Evolutionary conservation across 441 rosid species (phyloP).

Genomic region (Populus hybrid): DNA sequence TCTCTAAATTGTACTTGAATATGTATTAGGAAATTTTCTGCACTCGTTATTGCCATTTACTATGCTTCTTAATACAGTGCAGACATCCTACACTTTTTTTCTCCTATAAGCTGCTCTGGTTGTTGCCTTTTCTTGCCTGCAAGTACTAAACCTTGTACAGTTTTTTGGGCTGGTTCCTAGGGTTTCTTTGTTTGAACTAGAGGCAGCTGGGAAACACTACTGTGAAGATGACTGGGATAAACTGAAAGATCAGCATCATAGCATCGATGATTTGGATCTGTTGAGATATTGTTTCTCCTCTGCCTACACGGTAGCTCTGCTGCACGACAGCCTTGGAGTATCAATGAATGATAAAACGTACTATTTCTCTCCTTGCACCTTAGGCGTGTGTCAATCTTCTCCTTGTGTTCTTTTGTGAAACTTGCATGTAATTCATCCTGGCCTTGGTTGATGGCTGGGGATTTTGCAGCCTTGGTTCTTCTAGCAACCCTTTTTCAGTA

Average conservation of each 20-base stretch:
- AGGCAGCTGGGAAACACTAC: conserved; percentile 37
- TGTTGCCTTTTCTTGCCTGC: neutral
- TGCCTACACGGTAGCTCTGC: conserved; percentile 49
- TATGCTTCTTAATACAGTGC: neutral
- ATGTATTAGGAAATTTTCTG: neutral
- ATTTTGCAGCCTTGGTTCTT: neutral
- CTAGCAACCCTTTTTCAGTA: neutral
- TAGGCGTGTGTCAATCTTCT: neutral
- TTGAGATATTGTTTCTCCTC: conserved; percentile 64
- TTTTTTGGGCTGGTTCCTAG: conserved; percentile 41
- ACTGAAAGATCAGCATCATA: conserved; percentile 28
- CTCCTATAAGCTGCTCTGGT: neutral
- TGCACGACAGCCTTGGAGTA: conserved; percentile 59
- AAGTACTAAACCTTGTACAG: conserved; percentile 29
- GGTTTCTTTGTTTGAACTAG: conserved; percentile 36
- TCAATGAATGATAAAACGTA: conserved; percentile 48
- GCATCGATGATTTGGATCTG: conserved; percentile 41
- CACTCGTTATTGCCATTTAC: neutral
- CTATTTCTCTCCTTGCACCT: neutral
- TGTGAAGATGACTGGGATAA: conserved; percentile 40
- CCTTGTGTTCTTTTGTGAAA: neutral
- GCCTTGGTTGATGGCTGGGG: neutral
- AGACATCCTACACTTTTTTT: neutral
- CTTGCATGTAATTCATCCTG: neutral
- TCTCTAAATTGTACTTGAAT: neutral